Percentiles rank a stretch among this genome's conserved stretches.
These are phyloP conservation scores for Drechslerella dactyloides DNA, from an alignment of 2,329 filamentous ascomycete genomes.

Conservation along the genomic window DNA sequence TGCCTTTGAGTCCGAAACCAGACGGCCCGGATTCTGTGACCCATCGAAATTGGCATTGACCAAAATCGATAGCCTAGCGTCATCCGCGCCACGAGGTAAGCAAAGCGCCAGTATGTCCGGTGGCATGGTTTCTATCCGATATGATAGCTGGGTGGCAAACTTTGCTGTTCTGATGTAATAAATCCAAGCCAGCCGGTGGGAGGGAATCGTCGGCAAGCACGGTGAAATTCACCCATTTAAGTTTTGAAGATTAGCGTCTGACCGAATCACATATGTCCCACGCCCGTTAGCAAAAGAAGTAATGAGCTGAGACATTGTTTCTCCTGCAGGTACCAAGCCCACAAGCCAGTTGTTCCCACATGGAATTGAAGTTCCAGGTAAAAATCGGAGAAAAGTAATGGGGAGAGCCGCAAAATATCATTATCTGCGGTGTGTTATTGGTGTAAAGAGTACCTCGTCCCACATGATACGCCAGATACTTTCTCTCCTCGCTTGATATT, in stretches of 20 bases:
- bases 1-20: slow-evolving; percentile 29
- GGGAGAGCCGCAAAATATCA: slow-evolving; percentile 29
- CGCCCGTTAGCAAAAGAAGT: slow-evolving; percentile 27
- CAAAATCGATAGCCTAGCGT: not conserved
- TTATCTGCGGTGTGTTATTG: not conserved
- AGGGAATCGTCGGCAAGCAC: too few relatives aligned
- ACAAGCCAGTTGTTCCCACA: slow-evolving; percentile 16
- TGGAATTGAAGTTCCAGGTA: slow-evolving; percentile 30
- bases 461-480: slow-evolving; percentile 1
- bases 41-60: not conserved
- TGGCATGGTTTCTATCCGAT: too few relatives aligned
- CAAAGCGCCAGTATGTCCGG: not conserved
- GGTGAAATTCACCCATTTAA: not conserved
- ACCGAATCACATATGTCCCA: slow-evolving; percentile 1
- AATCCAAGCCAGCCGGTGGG: too few relatives aligned
- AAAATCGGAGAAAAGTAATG: slow-evolving; percentile 43
- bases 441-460: not conserved
- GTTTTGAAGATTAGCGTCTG: not conserved
- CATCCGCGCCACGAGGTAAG: not conserved
- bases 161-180: too few relatives aligned
- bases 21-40: slow-evolving; percentile 7
- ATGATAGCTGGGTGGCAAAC: too few relatives aligned
- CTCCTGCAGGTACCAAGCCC: slow-evolving; percentile 45
- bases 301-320: slow-evolving; percentile 40
- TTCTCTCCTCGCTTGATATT: not conserved